Evolutionary conservation across 768 basidiomycete species (phyloP).

Genomic region (Pleurotus tuoliensis): DNA sequence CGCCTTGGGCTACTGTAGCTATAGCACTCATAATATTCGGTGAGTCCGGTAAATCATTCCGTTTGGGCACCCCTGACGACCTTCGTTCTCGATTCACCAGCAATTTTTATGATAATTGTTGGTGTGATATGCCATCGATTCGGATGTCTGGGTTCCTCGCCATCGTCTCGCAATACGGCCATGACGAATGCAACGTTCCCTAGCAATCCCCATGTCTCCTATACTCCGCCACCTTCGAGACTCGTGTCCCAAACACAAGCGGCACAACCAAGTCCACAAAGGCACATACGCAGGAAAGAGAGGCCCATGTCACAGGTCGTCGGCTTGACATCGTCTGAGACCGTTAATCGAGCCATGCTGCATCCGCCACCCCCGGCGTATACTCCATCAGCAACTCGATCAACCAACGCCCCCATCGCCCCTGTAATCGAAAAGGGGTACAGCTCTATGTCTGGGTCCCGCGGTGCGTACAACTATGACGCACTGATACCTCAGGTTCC

Average conservation of each 20-base stretch:
- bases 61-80: too few relatives aligned
- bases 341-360: slow-evolving; percentile 2
- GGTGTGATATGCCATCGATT: slow-evolving; percentile 5
- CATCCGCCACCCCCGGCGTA: slow-evolving; percentile 4
- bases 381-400: neutral
- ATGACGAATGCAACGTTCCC: neutral
- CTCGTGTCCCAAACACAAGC: neutral
- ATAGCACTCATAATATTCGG: slow-evolving; percentile 5
- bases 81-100: neutral
- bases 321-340: slow-evolving; percentile 3
- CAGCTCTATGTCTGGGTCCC: neutral
- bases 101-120: neutral
- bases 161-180: neutral
- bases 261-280: neutral
- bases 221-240: neutral
- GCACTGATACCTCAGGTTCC: neutral
- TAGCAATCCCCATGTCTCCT: neutral
- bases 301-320: neutral
- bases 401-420: neutral
- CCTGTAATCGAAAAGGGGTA: slow-evolving; percentile 1
- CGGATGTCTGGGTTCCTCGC: neutral
- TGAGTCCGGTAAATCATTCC: neutral
- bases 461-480: neutral
- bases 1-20: slow-evolving; percentile 1
- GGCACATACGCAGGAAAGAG: neutral